Conservation (phyloP, 75 land plant species). For the Pinus tabuliformis region DNA sequence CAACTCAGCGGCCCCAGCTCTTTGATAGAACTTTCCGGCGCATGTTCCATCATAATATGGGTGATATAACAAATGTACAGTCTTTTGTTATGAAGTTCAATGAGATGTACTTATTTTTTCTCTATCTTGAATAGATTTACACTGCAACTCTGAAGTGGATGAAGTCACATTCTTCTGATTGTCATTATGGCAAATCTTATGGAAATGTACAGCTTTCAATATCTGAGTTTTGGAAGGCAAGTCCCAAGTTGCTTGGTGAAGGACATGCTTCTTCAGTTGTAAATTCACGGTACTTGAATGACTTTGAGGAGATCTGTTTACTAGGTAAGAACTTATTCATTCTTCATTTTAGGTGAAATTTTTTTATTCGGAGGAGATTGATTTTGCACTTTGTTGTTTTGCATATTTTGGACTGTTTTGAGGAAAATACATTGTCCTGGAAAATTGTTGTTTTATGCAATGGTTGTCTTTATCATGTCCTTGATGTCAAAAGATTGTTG, state of each 20-base stretch:
- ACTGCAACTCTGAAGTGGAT: not conserved
- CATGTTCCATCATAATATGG: slow-evolving; percentile 45
- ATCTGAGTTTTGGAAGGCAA: slow-evolving; percentile 65
- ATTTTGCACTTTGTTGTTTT: not conserved
- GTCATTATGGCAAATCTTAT: not conserved
- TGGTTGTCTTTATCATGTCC: not conserved
- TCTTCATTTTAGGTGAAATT: not conserved
- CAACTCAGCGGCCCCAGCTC: slow-evolving; percentile 42
- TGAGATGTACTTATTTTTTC: not conserved
- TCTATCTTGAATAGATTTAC: slow-evolving; percentile 3
- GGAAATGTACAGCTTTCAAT: slow-evolving; percentile 42
- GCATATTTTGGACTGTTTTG: not conserved
- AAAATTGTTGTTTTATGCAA: not conserved
- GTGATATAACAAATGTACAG: slow-evolving; percentile 7
- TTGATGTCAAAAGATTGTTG: not conserved
- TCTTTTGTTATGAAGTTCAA: not conserved
- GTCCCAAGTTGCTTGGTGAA: slow-evolving; percentile 32
- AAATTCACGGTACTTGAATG: slow-evolving; percentile 77
- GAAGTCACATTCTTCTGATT: not conserved
- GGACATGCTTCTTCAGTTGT: slow-evolving; percentile 26
- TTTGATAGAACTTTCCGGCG: slow-evolving; percentile 58
- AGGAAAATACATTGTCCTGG: not conserved
- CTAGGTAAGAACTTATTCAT: slow-evolving; percentile 55
- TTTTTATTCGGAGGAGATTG: not conserved
- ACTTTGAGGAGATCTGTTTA: slow-evolving; percentile 86